These are phyloP conservation scores for Trypanosoma avium DNA, from an alignment of 208 protist genomes.

Conservation along the genomic window DNA sequence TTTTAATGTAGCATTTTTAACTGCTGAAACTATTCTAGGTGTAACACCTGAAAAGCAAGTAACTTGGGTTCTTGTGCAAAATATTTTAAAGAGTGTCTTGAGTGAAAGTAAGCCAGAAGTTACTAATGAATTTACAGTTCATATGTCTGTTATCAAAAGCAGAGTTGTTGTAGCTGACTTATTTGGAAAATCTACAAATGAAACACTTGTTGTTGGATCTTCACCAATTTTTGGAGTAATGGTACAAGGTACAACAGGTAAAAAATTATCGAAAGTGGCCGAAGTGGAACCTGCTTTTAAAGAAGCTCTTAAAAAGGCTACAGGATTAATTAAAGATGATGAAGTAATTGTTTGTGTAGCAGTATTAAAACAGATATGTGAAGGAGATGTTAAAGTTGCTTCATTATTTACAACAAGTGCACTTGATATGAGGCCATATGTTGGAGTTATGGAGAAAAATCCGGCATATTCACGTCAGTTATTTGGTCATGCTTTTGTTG, in stretches of 20 bases:
- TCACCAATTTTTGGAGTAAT: conserved; percentile 56
- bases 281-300: conserved; percentile 33
- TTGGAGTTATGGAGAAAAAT: conserved; percentile 32
- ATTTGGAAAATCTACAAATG: conserved; percentile 1
- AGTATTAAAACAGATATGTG: conserved; percentile 47
- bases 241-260: conserved; percentile 28
- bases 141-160: conserved; percentile 52
- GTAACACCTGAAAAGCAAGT: conserved; percentile 34
- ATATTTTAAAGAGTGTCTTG: conserved; percentile 31
- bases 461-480: conserved; percentile 33
- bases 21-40: conserved; percentile 36
- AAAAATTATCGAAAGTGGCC: conserved; percentile 21
- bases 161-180: conserved; percentile 42
- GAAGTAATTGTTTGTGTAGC: conserved; percentile 45
- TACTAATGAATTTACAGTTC: conserved; percentile 34
- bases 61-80: conserved; percentile 46
- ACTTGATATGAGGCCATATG: conserved; percentile 38
- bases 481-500: conserved; percentile 49
- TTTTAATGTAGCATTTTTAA: conserved; percentile 48
- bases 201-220: conserved; percentile 37
- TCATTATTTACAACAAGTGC: conserved; percentile 46
- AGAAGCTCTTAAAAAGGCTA: conserved; percentile 33
- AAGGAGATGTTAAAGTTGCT: conserved; percentile 44
- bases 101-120: conserved; percentile 4
- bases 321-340: conserved; percentile 17